Evolutionary conservation across 2,329 filamentous ascomycete species (phyloP).

Genomic region (Hypoxylon sp.): DNA sequence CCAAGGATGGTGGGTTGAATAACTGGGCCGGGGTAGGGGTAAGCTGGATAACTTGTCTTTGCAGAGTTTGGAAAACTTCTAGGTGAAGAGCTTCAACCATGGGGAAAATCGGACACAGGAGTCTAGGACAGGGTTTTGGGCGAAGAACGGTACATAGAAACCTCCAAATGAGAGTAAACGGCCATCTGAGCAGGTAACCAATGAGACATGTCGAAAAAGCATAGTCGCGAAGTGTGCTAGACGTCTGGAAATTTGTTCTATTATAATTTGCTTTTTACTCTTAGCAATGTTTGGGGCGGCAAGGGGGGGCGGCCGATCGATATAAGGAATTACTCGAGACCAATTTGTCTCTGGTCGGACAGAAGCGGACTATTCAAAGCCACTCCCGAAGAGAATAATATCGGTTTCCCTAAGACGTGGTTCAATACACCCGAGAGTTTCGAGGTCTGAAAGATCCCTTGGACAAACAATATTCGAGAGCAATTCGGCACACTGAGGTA

Average conservation of each 20-base stretch:
- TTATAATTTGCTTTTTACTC: conserved; percentile 21
- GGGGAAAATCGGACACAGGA: neutral
- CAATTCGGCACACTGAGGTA: too few relatives aligned
- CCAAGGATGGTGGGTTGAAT: too few relatives aligned
- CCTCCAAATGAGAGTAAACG: neutral
- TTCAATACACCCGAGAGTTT: too few relatives aligned
- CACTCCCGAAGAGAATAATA: too few relatives aligned
- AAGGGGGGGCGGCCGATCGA: conserved; percentile 6
- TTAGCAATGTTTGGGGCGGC: conserved; percentile 4
- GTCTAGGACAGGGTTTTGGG: neutral
- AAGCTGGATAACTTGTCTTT: conserved; percentile 5
- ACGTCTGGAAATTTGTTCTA: neutral
- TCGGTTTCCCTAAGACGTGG: too few relatives aligned
- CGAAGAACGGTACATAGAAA: neutral
- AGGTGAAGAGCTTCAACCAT: too few relatives aligned
- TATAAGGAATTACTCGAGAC: conserved; percentile 1
- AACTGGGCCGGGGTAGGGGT: too few relatives aligned
- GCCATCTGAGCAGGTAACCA: neutral
- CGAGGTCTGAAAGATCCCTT: too few relatives aligned
- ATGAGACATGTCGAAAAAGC: conserved; percentile 6
- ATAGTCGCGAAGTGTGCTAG: neutral
- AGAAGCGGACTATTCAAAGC: too few relatives aligned
- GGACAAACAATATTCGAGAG: too few relatives aligned
- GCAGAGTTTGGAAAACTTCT: too few relatives aligned
- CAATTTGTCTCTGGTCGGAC: too few relatives aligned